Percentiles rank a stretch among this genome's conserved stretches.
Conservation (phyloP, 192 early-diverging fungal species). For the Spizellomyces punctatus region DNA sequence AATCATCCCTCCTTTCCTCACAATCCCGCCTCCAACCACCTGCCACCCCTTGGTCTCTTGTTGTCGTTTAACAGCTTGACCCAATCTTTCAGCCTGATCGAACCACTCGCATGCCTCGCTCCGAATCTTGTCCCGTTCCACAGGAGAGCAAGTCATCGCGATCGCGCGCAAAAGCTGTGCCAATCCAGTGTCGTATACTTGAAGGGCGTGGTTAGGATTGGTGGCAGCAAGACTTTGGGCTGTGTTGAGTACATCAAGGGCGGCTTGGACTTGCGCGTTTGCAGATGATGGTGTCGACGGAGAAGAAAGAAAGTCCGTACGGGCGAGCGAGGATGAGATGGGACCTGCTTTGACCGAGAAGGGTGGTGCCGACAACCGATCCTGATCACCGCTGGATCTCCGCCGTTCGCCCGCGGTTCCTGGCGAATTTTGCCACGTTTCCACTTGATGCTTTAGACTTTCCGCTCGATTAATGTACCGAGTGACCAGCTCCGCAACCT, state of each 20-base stretch:
- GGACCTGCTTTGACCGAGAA: too few species aligned
- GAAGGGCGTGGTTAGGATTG: neutral
- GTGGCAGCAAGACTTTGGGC: too few species aligned
- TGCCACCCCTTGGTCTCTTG: neutral
- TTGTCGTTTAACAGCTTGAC: neutral
- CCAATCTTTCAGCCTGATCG: neutral
- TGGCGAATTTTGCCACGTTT: too few species aligned
- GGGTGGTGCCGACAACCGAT: too few species aligned
- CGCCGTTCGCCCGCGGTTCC: neutral
- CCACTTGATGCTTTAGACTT: too few species aligned
- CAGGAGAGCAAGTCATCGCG: neutral
- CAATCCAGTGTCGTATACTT: neutral
- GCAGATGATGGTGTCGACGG: too few species aligned
- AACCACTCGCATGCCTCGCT: constrained; percentile 3
- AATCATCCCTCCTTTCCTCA: constrained; percentile 15
- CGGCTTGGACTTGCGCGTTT: too few species aligned
- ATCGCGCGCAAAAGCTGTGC: neutral
- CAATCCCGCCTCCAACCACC: neutral
- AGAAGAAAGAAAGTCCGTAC: too few species aligned
- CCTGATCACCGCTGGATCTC: too few species aligned
- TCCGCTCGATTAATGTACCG: constrained; percentile 26
- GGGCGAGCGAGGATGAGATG: too few species aligned
- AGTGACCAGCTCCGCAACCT: constrained; percentile 12
- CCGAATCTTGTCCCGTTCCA: neutral
- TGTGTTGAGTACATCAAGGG: too few species aligned